phyloP scores from a whole-genome alignment of 805 yeast species.

The Blastobotrys parvus region DNA sequence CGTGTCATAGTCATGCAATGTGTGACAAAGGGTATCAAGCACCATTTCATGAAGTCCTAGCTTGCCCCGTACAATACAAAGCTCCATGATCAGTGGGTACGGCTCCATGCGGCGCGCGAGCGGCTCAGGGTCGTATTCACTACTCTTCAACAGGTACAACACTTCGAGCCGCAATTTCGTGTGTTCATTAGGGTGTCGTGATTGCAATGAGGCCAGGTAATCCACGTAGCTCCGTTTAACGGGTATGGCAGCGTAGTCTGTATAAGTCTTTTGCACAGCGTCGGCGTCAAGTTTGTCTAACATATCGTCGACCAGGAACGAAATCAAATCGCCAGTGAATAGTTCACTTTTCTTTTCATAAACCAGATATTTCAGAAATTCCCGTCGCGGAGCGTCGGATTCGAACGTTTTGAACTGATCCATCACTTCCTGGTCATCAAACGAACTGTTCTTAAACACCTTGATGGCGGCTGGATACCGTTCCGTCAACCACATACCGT shows the following conservation, averaged over 20 bases:
- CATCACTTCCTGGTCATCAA: constrained; percentile 25
- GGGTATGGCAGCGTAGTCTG: constrained; percentile 4
- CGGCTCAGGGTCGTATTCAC: constrained; percentile 18
- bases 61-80: constrained; percentile 25
- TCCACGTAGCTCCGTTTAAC: constrained; percentile 24
- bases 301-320: constrained; percentile 28
- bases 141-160: constrained; percentile 18
- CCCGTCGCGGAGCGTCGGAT: constrained; percentile 29
- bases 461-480: constrained; percentile 26
- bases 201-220: constrained; percentile 14
- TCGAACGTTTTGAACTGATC: constrained; percentile 23
- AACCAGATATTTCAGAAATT: constrained; percentile 29
- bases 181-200: constrained; percentile 5
- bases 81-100: constrained; percentile 24
- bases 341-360: constrained; percentile 19
- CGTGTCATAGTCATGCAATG: constrained; percentile 27
- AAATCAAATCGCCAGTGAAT: constrained; percentile 26
- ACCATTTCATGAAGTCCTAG: constrained; percentile 28
- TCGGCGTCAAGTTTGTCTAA: constrained; percentile 18
- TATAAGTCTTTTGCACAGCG: constrained; percentile 16
- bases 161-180: constrained; percentile 20
- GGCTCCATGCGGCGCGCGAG: constrained; percentile 20
- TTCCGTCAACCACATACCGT: constrained; percentile 29
- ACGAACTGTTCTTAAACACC: constrained; percentile 25
- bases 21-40: constrained; percentile 25